A percentile compares a stretch with the other conserved stretches of the same genome.
Conservation (phyloP, 139 green algal species). For the Trebouxia sp. region DNA sequence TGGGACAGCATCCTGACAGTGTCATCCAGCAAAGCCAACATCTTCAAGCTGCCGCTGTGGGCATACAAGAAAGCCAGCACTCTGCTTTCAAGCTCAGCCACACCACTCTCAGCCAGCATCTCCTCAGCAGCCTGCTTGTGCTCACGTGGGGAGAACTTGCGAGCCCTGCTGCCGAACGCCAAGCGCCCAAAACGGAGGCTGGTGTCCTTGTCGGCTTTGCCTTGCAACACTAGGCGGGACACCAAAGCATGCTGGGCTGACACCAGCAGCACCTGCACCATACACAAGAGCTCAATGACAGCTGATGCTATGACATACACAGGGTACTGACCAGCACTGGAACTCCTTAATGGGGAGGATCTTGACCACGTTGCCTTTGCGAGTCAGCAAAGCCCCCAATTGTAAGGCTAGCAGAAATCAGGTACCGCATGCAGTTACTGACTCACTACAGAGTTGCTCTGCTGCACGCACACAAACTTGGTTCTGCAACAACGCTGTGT, state of each 20-base stretch:
- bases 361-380: no score
- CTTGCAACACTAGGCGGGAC: constrained; percentile 60
- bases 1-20: constrained; percentile 50
- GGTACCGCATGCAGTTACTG: no score
- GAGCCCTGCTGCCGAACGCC: constrained; percentile 56
- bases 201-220: constrained; percentile 39
- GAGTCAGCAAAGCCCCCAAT: no score
- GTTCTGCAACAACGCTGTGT: no score
- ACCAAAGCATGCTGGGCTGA: constrained; percentile 69
- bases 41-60: constrained; percentile 55
- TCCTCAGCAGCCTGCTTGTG: constrained; percentile 47
- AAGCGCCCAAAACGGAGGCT: constrained; percentile 47
- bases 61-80: constrained; percentile 70
- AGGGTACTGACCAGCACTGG: no score
- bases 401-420: no score
- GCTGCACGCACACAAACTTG: no score
- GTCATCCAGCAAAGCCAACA: constrained; percentile 67
- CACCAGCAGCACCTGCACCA: constrained; percentile 65
- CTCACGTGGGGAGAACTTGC: neutral
- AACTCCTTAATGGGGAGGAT: no score
- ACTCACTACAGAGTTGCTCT: no score
- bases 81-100: constrained; percentile 64
- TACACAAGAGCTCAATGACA: neutral
- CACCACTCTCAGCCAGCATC: constrained; percentile 60
- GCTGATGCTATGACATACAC: neutral